Percentiles rank a stretch among this genome's conserved stretches.
phyloP scores from a whole-genome alignment of 176 grass and related monocot genomes.

The Carex littledalei region DNA sequence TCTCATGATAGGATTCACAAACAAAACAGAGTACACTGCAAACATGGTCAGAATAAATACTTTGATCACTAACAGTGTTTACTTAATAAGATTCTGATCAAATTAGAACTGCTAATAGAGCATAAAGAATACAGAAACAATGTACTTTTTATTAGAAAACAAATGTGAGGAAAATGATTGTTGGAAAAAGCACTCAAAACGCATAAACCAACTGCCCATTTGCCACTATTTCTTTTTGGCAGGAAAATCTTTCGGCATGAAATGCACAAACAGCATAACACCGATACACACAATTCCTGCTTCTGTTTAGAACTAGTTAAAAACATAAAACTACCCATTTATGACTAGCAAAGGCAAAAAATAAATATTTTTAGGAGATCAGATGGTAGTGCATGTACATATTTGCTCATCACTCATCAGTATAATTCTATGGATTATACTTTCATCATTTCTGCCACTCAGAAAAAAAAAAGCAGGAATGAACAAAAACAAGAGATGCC shows the following conservation, averaged over 20 bases:
- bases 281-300: constrained; percentile 75
- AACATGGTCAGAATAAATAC: too few relatives aligned
- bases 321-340: background rate
- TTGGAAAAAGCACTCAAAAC: constrained; percentile 36
- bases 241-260: constrained; percentile 57
- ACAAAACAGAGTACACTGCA: too few relatives aligned
- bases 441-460: constrained; percentile 11
- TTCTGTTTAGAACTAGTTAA: background rate
- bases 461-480: background rate
- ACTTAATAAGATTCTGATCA: too few relatives aligned
- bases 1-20: too few relatives aligned
- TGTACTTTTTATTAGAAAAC: background rate
- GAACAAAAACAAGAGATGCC: background rate
- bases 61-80: too few relatives aligned
- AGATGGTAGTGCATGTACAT: background rate
- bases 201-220: constrained; percentile 66
- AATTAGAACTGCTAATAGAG: too few relatives aligned
- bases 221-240: constrained; percentile 40
- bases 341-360: background rate
- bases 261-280: constrained; percentile 35
- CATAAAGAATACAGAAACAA: too few relatives aligned
- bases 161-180: constrained; percentile 73
- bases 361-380: background rate
- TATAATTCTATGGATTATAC: background rate
- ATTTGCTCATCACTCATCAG: background rate